Evolutionary conservation across 1,284 basidiomycete species (phyloP).

Genomic region (Rhodotorula sp.): DNA sequence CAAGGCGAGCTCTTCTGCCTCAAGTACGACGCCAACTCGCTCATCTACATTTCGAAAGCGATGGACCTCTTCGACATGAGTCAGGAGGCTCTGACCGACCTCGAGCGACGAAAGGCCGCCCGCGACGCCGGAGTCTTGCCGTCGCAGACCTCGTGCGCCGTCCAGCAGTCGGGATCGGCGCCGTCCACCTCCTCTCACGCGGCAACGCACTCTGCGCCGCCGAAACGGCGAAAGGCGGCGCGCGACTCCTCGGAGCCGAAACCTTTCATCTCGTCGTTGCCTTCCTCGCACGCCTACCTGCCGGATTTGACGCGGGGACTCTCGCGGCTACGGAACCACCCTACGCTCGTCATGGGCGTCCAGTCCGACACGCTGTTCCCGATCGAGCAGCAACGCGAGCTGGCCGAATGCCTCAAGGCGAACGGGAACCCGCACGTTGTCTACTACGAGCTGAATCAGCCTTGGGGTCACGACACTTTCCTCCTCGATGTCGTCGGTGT

Average conservation of each 20-base stretch:
- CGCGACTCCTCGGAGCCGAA: slow-evolving; percentile 15
- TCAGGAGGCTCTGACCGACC: slow-evolving; percentile 66
- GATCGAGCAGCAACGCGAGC: slow-evolving; percentile 93
- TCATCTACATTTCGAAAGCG: slow-evolving; percentile 97
- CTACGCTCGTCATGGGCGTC: slow-evolving; percentile 85
- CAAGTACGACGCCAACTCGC: slow-evolving; percentile 98
- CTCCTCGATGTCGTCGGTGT: slow-evolving; percentile 77
- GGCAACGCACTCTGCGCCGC: slow-evolving; percentile 38
- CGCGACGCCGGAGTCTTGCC: slow-evolving; percentile 30
- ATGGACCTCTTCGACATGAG: slow-evolving; percentile 99
- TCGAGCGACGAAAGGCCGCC: slow-evolving; percentile 50
- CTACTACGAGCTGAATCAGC: slow-evolving; percentile 96
- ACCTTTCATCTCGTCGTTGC: slow-evolving; percentile 55
- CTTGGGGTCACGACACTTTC: slow-evolving; percentile 92
- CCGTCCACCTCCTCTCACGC: not conserved
- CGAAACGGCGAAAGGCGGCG: slow-evolving; percentile 45
- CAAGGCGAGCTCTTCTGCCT: slow-evolving; percentile 87
- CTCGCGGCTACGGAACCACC: slow-evolving; percentile 69
- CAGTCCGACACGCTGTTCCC: slow-evolving; percentile 97
- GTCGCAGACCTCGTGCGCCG: slow-evolving; percentile 26
- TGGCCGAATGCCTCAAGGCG: slow-evolving; percentile 87
- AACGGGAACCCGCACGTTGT: slow-evolving; percentile 82
- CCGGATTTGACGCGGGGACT: slow-evolving; percentile 80
- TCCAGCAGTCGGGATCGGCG: slow-evolving; percentile 52
- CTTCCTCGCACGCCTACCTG: slow-evolving; percentile 64